Evolutionary conservation across 2,329 filamentous ascomycete species (phyloP).

Genomic region (Boeremia exigua): DNA sequence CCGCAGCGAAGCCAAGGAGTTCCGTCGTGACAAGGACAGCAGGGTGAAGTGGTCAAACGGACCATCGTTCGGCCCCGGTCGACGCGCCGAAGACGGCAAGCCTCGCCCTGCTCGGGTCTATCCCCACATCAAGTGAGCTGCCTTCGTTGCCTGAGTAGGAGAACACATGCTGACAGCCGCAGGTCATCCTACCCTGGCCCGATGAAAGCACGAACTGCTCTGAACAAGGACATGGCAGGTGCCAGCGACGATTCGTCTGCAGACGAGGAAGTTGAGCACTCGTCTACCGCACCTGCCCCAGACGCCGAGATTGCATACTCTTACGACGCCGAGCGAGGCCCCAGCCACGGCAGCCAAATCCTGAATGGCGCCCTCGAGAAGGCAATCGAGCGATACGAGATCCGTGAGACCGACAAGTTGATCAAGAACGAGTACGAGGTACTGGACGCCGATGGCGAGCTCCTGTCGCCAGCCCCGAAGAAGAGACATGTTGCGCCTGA

Average conservation of each 20-base stretch:
- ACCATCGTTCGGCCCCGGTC: conserved; percentile 47
- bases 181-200: conserved; percentile 33
- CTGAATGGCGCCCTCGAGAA: conserved; percentile 62
- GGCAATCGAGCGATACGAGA: conserved; percentile 66
- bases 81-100: conserved; percentile 43
- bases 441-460: conserved; percentile 52
- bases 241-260: conserved; percentile 51
- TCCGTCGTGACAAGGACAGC: conserved; percentile 57
- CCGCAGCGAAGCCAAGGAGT: conserved; percentile 60
- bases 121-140: conserved; percentile 38
- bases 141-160: not conserved
- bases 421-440: conserved; percentile 66
- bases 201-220: conserved; percentile 42
- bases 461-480: conserved; percentile 41
- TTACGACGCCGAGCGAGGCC: conserved; percentile 59
- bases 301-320: conserved; percentile 61
- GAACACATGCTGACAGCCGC: conserved; percentile 4
- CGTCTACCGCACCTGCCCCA: conserved; percentile 51
- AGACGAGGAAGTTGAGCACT: conserved; percentile 54
- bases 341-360: conserved; percentile 62
- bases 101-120: conserved; percentile 46
- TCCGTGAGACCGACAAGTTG: conserved; percentile 65
- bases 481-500: conserved; percentile 42
- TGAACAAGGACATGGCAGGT: conserved; percentile 54
- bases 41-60: conserved; percentile 60